Conservation (phyloP, 306 rosid species). For the Mimosa pudica region DNA sequence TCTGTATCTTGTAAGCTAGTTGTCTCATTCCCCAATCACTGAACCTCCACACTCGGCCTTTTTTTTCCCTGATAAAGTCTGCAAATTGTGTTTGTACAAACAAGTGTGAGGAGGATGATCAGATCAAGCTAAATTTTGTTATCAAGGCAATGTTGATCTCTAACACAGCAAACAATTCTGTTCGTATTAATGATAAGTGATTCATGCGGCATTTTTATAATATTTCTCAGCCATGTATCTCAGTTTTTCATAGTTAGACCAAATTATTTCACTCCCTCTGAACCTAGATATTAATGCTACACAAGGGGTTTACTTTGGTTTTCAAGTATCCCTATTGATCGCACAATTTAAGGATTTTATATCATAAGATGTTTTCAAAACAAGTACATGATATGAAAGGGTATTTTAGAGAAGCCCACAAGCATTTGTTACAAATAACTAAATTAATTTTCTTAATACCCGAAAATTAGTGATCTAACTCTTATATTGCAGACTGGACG, state of each 20-base stretch:
- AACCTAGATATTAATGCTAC: too few relatives aligned
- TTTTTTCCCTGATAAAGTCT: constrained; percentile 88
- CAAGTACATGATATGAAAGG: too few relatives aligned
- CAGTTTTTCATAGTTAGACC: background rate
- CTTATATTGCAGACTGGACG: too few relatives aligned
- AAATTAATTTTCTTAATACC: too few relatives aligned
- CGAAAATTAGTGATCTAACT: too few relatives aligned
- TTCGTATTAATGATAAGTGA: background rate
- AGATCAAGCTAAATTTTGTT: constrained; percentile 8
- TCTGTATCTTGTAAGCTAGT: constrained; percentile 81
- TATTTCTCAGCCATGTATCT: background rate
- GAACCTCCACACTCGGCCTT: constrained; percentile 81
- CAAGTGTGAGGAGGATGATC: constrained; percentile 26
- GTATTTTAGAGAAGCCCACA: too few relatives aligned
- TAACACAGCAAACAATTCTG: background rate
- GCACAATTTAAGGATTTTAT: too few relatives aligned
- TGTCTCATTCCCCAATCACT: constrained; percentile 95
- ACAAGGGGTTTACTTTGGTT: too few relatives aligned
- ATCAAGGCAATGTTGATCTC: background rate
- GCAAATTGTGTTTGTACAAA: constrained; percentile 36
- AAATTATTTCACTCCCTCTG: background rate
- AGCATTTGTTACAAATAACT: too few relatives aligned
- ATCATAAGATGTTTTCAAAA: too few relatives aligned
- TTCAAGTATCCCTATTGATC: too few relatives aligned
- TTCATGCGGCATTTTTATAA: background rate